phyloP scores from a whole-genome alignment of 2,329 filamentous ascomycete species.

The Fusarium musae region DNA sequence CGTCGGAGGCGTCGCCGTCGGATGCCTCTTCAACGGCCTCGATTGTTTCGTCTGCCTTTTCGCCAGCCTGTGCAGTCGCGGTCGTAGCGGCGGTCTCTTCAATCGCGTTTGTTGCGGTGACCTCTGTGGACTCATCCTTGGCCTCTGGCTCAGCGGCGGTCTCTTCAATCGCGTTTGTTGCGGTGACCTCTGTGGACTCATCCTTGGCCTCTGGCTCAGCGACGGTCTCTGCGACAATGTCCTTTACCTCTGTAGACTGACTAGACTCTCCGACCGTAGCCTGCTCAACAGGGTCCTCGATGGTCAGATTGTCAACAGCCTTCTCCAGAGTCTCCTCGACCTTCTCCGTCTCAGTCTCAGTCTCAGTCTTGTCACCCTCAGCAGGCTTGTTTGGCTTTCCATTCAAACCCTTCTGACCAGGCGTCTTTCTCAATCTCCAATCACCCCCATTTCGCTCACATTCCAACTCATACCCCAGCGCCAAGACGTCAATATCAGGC shows the following conservation, averaged over 20 bases:
- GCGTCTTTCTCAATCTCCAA: conserved; percentile 82
- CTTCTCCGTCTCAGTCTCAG: conserved; percentile 3
- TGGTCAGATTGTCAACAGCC: conserved; percentile 21
- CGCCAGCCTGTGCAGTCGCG: neutral
- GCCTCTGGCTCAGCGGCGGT: neutral
- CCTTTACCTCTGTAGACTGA: neutral
- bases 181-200: neutral
- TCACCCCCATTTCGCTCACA: conserved; percentile 90
- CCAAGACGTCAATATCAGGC: conserved; percentile 89
- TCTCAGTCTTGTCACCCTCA: conserved; percentile 22
- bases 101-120: neutral
- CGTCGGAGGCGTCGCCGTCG: conserved; percentile 60
- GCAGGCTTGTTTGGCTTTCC: conserved; percentile 62
- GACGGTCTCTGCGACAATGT: neutral
- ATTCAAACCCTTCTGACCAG: conserved; percentile 82
- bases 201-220: neutral
- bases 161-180: neutral
- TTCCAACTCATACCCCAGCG: conserved; percentile 93
- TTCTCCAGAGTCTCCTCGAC: conserved; percentile 11
- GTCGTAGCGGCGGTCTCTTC: neutral
- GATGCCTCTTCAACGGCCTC: conserved; percentile 52
- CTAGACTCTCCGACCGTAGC: conserved; percentile 5
- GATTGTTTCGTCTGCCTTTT: conserved; percentile 31
- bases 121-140: neutral
- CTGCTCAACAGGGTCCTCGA: conserved; percentile 24